A percentile compares a stretch with the other conserved stretches of the same genome.
phyloP scores from a whole-genome alignment of 306 rosid genomes.

The Citrullus colocynthis region DNA sequence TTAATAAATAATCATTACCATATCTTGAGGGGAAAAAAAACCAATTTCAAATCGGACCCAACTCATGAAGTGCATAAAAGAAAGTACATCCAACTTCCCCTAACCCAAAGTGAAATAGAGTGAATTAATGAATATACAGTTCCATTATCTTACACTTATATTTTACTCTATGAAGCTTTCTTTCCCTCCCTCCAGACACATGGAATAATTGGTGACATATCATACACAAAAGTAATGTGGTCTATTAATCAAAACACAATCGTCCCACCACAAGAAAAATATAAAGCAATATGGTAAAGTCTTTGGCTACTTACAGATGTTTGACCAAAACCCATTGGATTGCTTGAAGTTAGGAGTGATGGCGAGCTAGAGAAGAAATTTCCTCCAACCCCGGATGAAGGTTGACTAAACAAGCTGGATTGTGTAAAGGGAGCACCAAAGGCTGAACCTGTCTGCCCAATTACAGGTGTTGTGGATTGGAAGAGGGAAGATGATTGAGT shows the following conservation, averaged over 20 bases:
- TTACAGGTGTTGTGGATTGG: slow-evolving; percentile 35
- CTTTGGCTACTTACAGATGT: slow-evolving; percentile 33
- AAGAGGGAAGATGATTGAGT: slow-evolving; percentile 45
- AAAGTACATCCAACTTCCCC: neutral
- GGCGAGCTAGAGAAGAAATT: slow-evolving; percentile 40
- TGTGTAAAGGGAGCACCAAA: slow-evolving; percentile 46
- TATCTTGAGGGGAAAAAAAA: neutral
- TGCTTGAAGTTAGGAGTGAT: slow-evolving; percentile 33
- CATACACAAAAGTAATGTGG: neutral
- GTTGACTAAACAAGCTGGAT: slow-evolving; percentile 33
- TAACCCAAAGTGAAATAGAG: neutral
- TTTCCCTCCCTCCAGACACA: neutral
- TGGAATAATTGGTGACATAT: neutral
- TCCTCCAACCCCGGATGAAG: slow-evolving; percentile 47
- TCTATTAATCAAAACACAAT: neutral
- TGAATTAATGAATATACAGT: neutral
- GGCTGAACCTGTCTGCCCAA: slow-evolving; percentile 32
- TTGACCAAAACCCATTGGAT: slow-evolving; percentile 38
- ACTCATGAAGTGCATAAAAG: neutral
- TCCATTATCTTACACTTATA: neutral
- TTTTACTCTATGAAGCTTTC: neutral
- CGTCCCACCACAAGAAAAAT: neutral
- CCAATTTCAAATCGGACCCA: neutral
- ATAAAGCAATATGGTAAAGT: neutral
- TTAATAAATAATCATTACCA: no score